Conservation (phyloP, 116 monocot species). For the Posidonia oceanica region DNA sequence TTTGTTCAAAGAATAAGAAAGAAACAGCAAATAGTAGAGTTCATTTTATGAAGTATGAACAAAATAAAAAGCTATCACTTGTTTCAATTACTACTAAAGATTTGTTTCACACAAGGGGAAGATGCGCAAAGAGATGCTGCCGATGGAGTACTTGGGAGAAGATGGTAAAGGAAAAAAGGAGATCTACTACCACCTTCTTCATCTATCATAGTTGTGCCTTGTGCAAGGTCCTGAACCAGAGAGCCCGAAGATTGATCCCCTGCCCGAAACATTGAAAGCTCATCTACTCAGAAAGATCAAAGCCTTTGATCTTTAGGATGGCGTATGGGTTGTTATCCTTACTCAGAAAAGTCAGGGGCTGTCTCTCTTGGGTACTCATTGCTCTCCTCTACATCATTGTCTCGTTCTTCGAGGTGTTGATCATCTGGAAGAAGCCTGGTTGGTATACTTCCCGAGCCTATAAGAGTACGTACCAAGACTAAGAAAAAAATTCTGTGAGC, state of each 20-base stretch:
- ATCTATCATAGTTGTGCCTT: not conserved
- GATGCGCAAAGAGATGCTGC: not conserved
- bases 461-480: too few species aligned
- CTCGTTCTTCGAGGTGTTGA: not conserved
- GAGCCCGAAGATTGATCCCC: not conserved
- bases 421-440: not conserved
- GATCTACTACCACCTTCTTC: not conserved
- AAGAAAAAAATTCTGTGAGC: too few species aligned
- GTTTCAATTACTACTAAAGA: too few species aligned
- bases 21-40: too few species aligned
- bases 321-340: too few species aligned
- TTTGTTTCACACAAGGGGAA: not conserved
- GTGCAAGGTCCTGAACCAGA: not conserved
- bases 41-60: too few species aligned
- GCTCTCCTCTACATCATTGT: not conserved
- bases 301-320: not conserved
- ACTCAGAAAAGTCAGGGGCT: not conserved
- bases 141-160: accelerated
- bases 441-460: not conserved
- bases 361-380: not conserved
- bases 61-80: too few species aligned
- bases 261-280: not conserved
- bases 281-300: not conserved
- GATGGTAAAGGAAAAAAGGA: not conserved
- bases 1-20: too few species aligned